Percentiles rank a stretch among this genome's conserved stretches.
These are phyloP conservation scores for Trichoderma cornu-damae DNA, from an alignment of 2,329 filamentous ascomycete genomes.

Conservation along the genomic window DNA sequence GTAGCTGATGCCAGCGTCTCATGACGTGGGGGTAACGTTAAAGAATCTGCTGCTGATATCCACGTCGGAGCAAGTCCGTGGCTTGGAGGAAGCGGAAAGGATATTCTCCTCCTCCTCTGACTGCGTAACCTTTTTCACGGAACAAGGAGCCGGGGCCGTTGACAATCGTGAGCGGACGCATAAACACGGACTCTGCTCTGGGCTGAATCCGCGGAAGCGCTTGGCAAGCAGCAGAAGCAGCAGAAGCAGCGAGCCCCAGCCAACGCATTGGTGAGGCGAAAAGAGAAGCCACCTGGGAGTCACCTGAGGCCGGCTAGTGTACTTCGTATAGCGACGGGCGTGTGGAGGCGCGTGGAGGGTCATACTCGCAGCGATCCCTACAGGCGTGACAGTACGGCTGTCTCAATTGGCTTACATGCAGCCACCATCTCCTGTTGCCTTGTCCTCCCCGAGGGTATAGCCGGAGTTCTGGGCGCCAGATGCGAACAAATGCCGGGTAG, in stretches of 20 bases:
- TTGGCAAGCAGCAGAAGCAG: constrained; percentile 4
- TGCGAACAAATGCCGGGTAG: neutral
- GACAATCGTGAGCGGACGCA: neutral
- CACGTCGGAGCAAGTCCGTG: neutral
- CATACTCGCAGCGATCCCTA: neutral
- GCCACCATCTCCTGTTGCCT: neutral
- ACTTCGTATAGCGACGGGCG: neutral
- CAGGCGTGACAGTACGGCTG: neutral
- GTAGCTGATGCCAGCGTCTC: constrained; percentile 2
- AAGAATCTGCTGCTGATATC: neutral
- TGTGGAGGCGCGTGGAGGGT: neutral
- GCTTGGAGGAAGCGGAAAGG: neutral
- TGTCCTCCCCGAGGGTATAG: neutral
- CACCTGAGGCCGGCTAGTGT: neutral
- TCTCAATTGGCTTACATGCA: constrained; percentile 6
- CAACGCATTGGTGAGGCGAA: neutral
- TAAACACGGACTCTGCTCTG: neutral
- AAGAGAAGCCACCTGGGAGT: neutral
- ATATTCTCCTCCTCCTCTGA: neutral
- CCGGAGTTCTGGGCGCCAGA: neutral
- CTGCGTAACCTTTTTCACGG: neutral
- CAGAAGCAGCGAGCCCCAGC: neutral
- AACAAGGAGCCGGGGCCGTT: neutral
- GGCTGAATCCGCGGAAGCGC: neutral
- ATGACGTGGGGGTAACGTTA: neutral